Evolutionary conservation across 1,284 basidiomycete genomes (phyloP).

Genomic region (Tilletia horrida): DNA sequence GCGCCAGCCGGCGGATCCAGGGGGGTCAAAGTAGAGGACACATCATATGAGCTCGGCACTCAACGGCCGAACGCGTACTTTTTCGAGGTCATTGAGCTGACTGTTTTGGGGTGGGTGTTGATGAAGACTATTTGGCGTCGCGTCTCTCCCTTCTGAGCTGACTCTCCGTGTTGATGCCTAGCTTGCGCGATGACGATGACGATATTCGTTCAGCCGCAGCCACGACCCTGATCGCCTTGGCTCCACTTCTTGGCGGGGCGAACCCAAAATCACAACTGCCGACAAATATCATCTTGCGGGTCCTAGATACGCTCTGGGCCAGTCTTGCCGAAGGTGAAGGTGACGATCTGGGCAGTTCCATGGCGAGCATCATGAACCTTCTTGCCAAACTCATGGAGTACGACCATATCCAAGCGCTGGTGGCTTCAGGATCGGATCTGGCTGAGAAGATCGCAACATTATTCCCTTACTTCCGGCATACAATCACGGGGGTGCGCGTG

Average conservation of each 20-base stretch:
- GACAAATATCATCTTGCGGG: constrained; percentile 50
- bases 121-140: neutral
- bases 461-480: constrained; percentile 89
- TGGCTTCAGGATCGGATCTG: constrained; percentile 37
- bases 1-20: constrained; percentile 44
- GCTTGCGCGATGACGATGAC: constrained; percentile 85
- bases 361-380: constrained; percentile 95
- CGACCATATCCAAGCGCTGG: neutral
- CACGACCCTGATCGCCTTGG: constrained; percentile 81
- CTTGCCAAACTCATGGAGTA: constrained; percentile 32
- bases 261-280: too few relatives aligned
- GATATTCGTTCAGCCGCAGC: constrained; percentile 96
- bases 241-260: constrained; percentile 67
- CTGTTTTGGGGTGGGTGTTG: constrained; percentile 71
- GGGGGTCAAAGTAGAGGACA: constrained; percentile 39
- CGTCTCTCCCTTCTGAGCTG: constrained; percentile 2
- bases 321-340: constrained; percentile 82
- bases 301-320: constrained; percentile 83
- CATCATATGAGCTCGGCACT: neutral
- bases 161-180: neutral
- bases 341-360: constrained; percentile 94
- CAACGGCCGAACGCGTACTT: constrained; percentile 2
- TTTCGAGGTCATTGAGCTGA: constrained; percentile 67
- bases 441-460: constrained; percentile 14
- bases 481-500: constrained; percentile 86